Evolutionary conservation across 768 basidiomycete species (phyloP).

Genomic region (Rhizopogon vinicolor): DNA sequence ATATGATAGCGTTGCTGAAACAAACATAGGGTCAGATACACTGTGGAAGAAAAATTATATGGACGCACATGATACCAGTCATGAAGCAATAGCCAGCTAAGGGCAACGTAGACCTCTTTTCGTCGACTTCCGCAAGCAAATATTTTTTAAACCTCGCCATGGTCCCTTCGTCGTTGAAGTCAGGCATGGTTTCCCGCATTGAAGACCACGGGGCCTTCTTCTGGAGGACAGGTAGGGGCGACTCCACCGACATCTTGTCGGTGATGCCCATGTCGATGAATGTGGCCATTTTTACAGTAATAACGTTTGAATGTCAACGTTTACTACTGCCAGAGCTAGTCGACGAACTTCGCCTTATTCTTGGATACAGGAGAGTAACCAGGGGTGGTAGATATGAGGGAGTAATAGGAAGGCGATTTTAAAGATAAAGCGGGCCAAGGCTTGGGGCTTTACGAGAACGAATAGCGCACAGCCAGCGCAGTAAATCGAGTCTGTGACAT

Average conservation of each 20-base stretch:
- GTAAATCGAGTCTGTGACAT: too few species aligned
- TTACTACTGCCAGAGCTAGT: not conserved
- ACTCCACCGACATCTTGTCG: not conserved
- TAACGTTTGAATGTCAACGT: too few species aligned
- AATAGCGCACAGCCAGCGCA: too few species aligned
- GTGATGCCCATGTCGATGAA: not conserved
- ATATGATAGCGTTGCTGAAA: conserved; percentile 57
- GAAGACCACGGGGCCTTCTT: not conserved
- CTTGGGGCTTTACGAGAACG: not conserved
- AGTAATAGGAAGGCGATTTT: too few species aligned
- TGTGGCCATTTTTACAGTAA: not conserved
- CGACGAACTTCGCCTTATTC: not conserved
- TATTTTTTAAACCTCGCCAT: conserved; percentile 3
- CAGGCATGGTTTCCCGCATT: not conserved
- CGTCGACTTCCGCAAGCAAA: conserved; percentile 6
- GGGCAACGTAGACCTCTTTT: conserved; percentile 35
- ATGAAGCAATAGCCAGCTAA: conserved; percentile 64
- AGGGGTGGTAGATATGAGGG: too few species aligned
- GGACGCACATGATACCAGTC: conserved; percentile 63
- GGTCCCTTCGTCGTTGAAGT: not conserved
- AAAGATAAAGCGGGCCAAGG: not conserved
- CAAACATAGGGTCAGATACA: not conserved
- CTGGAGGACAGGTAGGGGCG: conserved; percentile 7
- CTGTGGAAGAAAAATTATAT: not conserved
- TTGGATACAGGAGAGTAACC: not conserved